Conservation (phyloP, 2,329 filamentous ascomycete genomes). For the Ophiostoma quercus region DNA sequence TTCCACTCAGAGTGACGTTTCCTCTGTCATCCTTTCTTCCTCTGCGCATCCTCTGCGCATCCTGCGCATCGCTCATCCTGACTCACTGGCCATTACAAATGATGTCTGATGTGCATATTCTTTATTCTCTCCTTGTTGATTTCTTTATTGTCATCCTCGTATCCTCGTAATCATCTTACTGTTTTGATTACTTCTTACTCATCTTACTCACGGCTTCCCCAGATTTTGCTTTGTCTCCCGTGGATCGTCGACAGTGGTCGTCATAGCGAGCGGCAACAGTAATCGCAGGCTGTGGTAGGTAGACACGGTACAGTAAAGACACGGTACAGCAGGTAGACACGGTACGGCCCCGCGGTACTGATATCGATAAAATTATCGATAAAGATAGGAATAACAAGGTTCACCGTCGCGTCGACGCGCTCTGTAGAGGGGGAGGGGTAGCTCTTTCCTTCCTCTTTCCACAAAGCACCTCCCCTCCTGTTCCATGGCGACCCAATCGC, state of each 20-base stretch:
- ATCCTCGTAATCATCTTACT: no score
- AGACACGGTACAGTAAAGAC: no score
- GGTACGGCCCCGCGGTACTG: no score
- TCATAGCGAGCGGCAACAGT: conserved; percentile 1
- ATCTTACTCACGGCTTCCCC: not conserved
- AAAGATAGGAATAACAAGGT: not conserved
- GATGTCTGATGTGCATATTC: not conserved
- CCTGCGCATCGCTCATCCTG: not conserved
- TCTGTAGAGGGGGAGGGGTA: conserved; percentile 14
- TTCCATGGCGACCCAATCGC: conserved; percentile 4
- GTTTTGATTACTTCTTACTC: not conserved
- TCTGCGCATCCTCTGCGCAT: conserved; percentile 2
- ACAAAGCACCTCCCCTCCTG: conserved; percentile 2
- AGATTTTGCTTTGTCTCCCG: not conserved
- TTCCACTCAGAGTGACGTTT: not conserved
- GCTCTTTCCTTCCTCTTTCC: not conserved
- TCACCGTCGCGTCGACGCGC: conserved; percentile 10
- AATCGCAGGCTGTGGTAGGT: not conserved
- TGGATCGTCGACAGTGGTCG: not conserved
- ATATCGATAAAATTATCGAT: not conserved
- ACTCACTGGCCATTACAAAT: conserved; percentile 7
- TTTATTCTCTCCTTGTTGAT: not conserved
- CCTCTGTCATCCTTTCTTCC: not conserved
- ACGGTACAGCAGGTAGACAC: no score
- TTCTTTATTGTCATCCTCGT: not conserved